Conservation (phyloP, 495 filamentous ascomycete species). For the Aspergillus hancockii region DNA sequence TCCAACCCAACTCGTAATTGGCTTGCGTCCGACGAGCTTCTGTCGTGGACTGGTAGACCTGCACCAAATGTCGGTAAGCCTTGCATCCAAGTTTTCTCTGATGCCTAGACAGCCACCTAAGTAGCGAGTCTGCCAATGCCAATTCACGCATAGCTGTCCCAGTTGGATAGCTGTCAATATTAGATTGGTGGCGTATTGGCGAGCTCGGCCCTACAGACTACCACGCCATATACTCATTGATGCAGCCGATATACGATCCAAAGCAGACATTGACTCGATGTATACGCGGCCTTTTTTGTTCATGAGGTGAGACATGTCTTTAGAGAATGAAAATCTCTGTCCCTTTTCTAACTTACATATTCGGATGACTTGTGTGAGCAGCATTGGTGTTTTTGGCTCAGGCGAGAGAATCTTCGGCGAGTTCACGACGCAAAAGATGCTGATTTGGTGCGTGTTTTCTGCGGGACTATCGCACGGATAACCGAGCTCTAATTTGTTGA, state of each 20-base stretch:
- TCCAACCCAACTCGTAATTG: neutral
- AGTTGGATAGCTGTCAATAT: neutral
- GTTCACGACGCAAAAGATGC: neutral
- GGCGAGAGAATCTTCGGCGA: neutral
- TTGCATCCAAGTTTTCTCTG: neutral
- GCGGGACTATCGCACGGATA: neutral
- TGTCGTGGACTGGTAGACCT: neutral
- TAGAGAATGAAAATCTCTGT: no score
- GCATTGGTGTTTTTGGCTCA: neutral
- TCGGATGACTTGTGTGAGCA: neutral
- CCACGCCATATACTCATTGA: no score
- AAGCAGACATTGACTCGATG: no score
- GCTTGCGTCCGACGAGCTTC: neutral
- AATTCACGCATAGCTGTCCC: neutral
- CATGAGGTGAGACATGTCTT: no score
- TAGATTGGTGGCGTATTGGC: neutral
- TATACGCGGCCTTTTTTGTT: no score
- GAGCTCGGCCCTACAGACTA: neutral
- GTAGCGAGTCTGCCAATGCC: neutral
- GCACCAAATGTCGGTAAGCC: slow-evolving; percentile 4
- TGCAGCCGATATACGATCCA: no score
- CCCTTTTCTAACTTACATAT: neutral
- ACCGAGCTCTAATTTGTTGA: neutral
- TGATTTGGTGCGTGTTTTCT: neutral
- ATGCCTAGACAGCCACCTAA: neutral